Percentiles rank a stretch among this genome's conserved stretches.
Conservation (phyloP, 352 stramenopile genomes). For the Phytophthora constricta region DNA sequence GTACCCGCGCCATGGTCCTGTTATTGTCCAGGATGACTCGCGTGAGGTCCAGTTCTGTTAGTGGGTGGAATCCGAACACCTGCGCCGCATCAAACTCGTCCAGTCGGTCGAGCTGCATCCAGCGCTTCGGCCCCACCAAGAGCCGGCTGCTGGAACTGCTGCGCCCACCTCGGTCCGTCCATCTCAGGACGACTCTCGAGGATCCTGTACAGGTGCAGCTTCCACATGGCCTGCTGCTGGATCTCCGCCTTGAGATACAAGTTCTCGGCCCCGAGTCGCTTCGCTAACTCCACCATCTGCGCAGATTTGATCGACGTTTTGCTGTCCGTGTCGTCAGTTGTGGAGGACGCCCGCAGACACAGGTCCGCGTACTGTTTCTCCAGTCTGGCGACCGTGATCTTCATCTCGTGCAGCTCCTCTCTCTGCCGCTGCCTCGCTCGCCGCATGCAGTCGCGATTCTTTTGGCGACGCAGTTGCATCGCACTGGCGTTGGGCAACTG, state of each 20-base stretch:
- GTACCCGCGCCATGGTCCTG: conserved; percentile 35
- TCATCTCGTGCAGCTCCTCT: conserved; percentile 52
- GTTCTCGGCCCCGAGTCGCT: conserved; percentile 54
- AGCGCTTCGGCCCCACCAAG: conserved; percentile 24
- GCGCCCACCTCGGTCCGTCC: conserved; percentile 23
- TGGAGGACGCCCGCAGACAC: conserved; percentile 32
- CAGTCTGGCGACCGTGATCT: conserved; percentile 38
- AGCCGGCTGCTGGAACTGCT: conserved; percentile 32
- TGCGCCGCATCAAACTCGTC: conserved; percentile 43
- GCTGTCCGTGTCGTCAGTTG: not conserved
- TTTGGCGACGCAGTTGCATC: conserved; percentile 34
- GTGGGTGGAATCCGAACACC: conserved; percentile 44
- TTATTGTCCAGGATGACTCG: conserved; percentile 48
- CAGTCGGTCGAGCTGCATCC: conserved; percentile 34
- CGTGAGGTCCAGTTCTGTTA: conserved; percentile 44
- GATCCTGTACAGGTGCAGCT: conserved; percentile 46
- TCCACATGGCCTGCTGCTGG: conserved; percentile 49
- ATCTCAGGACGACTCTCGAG: conserved; percentile 35
- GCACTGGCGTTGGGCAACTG: conserved; percentile 31
- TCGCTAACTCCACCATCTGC: conserved; percentile 31
- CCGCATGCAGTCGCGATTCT: conserved; percentile 46
- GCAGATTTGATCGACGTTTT: conserved; percentile 27
- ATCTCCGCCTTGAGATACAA: conserved; percentile 50
- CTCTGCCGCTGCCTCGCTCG: conserved; percentile 47
- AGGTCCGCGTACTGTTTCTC: conserved; percentile 47